phyloP scores from a whole-genome alignment of 306 rosid genomes.

The Glycine soja region DNA sequence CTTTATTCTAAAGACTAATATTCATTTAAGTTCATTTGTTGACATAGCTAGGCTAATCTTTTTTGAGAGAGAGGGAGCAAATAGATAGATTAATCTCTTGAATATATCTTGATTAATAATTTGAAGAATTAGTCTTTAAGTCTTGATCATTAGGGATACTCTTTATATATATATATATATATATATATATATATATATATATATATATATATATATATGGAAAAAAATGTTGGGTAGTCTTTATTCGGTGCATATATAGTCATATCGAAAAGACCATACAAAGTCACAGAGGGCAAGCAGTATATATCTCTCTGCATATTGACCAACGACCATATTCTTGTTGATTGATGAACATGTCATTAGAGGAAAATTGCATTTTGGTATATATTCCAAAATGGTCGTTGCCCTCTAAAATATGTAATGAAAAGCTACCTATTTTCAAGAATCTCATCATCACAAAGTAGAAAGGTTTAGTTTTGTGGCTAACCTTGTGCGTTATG shows the following conservation, averaged over 20 bases:
- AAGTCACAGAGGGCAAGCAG: slow-evolving; percentile 15
- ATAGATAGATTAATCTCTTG: too few relatives aligned
- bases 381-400: slow-evolving; percentile 69
- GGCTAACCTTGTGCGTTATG: slow-evolving; percentile 87
- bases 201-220: too few relatives aligned
- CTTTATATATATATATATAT: too few relatives aligned
- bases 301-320: background rate
- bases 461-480: slow-evolving; percentile 71
- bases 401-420: slow-evolving; percentile 41
- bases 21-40: too few relatives aligned
- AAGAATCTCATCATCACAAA: slow-evolving; percentile 74
- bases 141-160: too few relatives aligned
- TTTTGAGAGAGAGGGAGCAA: too few relatives aligned
- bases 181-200: too few relatives aligned
- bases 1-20: too few relatives aligned
- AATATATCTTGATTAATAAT: too few relatives aligned
- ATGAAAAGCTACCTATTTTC: slow-evolving; percentile 32
- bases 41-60: too few relatives aligned
- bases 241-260: slow-evolving; percentile 39
- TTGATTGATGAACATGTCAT: slow-evolving; percentile 33
- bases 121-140: too few relatives aligned
- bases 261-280: slow-evolving; percentile 42
- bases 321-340: slow-evolving; percentile 53
- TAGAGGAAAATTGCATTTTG: slow-evolving; percentile 47
- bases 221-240: slow-evolving; percentile 42